Evolutionary conservation across 2,329 filamentous ascomycete species (phyloP).

Genomic region (Aspergillus novoparasiticus): DNA sequence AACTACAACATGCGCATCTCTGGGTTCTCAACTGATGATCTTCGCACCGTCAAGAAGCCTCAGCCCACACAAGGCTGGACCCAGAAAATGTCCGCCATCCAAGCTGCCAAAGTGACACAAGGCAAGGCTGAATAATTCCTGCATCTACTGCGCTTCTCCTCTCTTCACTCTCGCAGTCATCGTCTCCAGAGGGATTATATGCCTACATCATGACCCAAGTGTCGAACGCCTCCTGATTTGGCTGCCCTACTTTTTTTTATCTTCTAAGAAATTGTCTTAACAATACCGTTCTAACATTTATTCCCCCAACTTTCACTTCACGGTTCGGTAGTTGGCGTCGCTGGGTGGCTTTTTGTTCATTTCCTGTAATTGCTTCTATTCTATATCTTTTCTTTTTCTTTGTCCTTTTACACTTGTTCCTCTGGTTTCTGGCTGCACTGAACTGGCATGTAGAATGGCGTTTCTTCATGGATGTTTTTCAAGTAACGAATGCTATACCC

Average conservation of each 20-base stretch:
- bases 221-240: not conserved
- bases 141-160: not conserved
- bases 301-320: not conserved
- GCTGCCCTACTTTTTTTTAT: constrained; percentile 1
- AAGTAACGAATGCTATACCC: constrained; percentile 4
- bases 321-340: constrained; percentile 3
- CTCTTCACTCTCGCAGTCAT: not conserved
- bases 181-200: not conserved
- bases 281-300: not conserved
- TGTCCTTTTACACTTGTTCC: constrained; percentile 1
- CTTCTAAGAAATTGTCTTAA: constrained; percentile 8
- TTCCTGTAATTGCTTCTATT: not conserved
- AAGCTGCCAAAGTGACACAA: constrained; percentile 77
- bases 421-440: not conserved
- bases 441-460: constrained; percentile 9
- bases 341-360: not conserved
- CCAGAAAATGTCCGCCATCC: constrained; percentile 94
- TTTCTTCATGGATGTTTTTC: constrained; percentile 4
- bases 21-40: constrained; percentile 90
- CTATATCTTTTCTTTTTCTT: not conserved
- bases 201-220: not conserved
- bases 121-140: constrained; percentile 42
- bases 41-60: constrained; percentile 90
- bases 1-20: constrained; percentile 91
- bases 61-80: constrained; percentile 88